A percentile compares a stretch with the other conserved stretches of the same genome.
Conservation (phyloP, 169 alveolate species). For the Cryptosporidium tyzzeri region DNA sequence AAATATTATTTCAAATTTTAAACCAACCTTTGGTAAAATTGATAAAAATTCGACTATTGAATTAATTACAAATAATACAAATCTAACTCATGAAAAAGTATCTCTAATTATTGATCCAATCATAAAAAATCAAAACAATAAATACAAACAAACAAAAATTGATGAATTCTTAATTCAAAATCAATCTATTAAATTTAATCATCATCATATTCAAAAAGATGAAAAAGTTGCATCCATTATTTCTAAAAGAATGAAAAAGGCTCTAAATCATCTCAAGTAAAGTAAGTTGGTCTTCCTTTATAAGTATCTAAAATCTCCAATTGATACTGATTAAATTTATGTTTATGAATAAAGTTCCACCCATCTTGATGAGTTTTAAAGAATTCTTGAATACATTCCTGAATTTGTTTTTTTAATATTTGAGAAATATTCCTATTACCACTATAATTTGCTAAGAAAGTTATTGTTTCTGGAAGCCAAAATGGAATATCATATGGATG, state of each 20-base stretch:
- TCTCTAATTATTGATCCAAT: constrained; percentile 28
- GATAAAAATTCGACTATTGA: constrained; percentile 10
- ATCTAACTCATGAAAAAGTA: constrained; percentile 26
- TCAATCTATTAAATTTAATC: too few relatives aligned
- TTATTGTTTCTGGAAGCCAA: constrained; percentile 85
- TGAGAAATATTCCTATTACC: constrained; percentile 61
- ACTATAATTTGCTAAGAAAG: constrained; percentile 80
- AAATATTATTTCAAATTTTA: not conserved
- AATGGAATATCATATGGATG: constrained; percentile 82
- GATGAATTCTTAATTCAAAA: constrained; percentile 2
- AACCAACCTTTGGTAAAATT: constrained; percentile 50
- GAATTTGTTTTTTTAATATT: constrained; percentile 80
- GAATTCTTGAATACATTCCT: constrained; percentile 84
- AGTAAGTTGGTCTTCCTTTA: constrained; percentile 84
- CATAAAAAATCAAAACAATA: constrained; percentile 18
- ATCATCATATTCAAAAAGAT: not conserved
- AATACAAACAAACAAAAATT: constrained; percentile 29
- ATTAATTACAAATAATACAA: constrained; percentile 11
- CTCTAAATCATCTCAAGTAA: constrained; percentile 73
- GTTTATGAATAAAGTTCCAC: constrained; percentile 82
- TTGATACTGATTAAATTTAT: constrained; percentile 81
- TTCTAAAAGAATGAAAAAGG: constrained; percentile 74
- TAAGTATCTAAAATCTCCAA: constrained; percentile 83
- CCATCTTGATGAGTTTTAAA: constrained; percentile 85
- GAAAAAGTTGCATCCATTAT: constrained; percentile 45